These are phyloP conservation scores for Pyrus bretschneideri DNA, from an alignment of 306 rosid genomes.

Conservation along the genomic window DNA sequence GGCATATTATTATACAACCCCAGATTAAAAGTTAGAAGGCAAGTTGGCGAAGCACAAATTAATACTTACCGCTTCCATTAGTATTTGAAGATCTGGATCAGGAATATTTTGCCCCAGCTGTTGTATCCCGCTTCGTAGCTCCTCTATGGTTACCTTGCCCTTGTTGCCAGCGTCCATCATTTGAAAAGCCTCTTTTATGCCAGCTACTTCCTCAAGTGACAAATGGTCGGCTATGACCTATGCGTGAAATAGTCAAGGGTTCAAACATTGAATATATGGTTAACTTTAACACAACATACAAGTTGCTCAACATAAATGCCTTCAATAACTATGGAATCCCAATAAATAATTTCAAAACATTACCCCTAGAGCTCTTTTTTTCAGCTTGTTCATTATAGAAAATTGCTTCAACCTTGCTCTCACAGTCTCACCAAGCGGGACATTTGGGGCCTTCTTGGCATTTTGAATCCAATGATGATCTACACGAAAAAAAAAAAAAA, in stretches of 20 bases:
- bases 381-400: constrained; percentile 59
- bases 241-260: background rate
- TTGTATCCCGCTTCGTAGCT: constrained; percentile 44
- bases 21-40: background rate
- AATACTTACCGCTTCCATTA: constrained; percentile 49
- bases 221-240: constrained; percentile 58
- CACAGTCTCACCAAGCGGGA: constrained; percentile 54
- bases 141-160: constrained; percentile 44
- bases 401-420: constrained; percentile 57
- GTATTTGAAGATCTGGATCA: constrained; percentile 46
- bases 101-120: constrained; percentile 54
- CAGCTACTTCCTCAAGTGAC: constrained; percentile 58
- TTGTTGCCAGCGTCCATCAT: constrained; percentile 37
- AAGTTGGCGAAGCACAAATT: background rate
- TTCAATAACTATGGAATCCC: background rate
- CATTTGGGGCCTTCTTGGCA: constrained; percentile 59
- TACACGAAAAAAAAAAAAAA: constrained; percentile 7
- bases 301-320: background rate
- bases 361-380: constrained; percentile 59
- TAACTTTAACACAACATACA: background rate
- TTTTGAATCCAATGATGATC: constrained; percentile 57
- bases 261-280: background rate
- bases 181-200: constrained; percentile 52
- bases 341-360: background rate
- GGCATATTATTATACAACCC: background rate